Percentiles rank a stretch among this genome's conserved stretches.
Evolutionary conservation across 1,284 basidiomycete genomes (phyloP).

Genomic region (Cryptococcus sp.): DNA sequence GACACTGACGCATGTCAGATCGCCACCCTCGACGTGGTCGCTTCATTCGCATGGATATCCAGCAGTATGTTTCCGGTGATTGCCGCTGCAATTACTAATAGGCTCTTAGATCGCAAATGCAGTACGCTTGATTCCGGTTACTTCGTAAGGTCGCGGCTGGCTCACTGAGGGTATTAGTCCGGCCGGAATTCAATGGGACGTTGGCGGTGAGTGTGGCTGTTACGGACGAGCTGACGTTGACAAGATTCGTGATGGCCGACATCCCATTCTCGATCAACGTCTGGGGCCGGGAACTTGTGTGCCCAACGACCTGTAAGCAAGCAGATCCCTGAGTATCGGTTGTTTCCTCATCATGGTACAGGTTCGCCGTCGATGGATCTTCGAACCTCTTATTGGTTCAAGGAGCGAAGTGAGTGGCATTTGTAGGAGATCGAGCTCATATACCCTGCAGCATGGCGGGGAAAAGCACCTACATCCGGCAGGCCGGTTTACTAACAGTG

Average conservation of each 20-base stretch:
- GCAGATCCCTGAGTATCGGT: not conserved
- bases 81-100: not conserved
- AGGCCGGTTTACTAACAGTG: constrained; percentile 77
- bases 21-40: constrained; percentile 68
- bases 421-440: constrained; percentile 2
- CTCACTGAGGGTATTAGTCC: constrained; percentile 59
- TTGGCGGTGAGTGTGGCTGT: constrained; percentile 58
- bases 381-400: constrained; percentile 85
- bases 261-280: constrained; percentile 78
- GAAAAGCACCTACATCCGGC: constrained; percentile 89
- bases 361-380: constrained; percentile 62
- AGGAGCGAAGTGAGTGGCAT: constrained; percentile 72
- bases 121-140: constrained; percentile 55
- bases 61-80: not conserved
- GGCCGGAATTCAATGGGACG: constrained; percentile 82
- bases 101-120: constrained; percentile 60
- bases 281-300: constrained; percentile 70
- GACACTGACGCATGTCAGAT: constrained; percentile 56
- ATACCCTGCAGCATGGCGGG: constrained; percentile 71
- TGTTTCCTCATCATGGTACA: constrained; percentile 4
- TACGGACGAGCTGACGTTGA: not conserved
- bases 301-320: constrained; percentile 78
- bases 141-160: not conserved
- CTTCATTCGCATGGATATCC: constrained; percentile 64
- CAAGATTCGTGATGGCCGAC: constrained; percentile 74